A percentile compares a stretch with the other conserved stretches of the same genome.
These are phyloP conservation scores for Linderina pennispora DNA, from an alignment of 192 early-diverging fungal genomes.

Conservation along the genomic window DNA sequence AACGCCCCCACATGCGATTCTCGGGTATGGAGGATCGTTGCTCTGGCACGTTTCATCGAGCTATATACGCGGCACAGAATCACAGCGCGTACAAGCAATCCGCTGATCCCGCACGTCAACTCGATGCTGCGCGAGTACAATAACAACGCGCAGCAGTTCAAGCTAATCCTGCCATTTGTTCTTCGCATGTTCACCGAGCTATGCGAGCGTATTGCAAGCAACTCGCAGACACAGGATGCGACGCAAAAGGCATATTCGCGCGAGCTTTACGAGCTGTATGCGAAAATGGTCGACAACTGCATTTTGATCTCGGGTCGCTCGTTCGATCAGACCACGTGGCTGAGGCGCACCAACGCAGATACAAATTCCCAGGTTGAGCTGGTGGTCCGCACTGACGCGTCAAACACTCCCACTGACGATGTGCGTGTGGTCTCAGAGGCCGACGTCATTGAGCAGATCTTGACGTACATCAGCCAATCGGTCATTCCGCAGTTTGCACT, in stretches of 20 bases:
- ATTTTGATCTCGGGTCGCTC: slow-evolving; percentile 68
- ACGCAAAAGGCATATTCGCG: slow-evolving; percentile 10
- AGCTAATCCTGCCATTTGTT: slow-evolving; percentile 30
- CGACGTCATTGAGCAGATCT: slow-evolving; percentile 60
- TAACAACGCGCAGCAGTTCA: slow-evolving; percentile 16
- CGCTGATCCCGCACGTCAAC: slow-evolving; percentile 21
- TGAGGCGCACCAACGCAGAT: slow-evolving; percentile 13
- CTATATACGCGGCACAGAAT: slow-evolving; percentile 24
- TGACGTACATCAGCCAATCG: slow-evolving; percentile 14
- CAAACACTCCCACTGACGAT: not conserved
- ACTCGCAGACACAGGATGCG: slow-evolving; percentile 8
- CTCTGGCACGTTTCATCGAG: slow-evolving; percentile 32
- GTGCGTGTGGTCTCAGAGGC: slow-evolving; percentile 54
- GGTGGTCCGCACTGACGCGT: slow-evolving; percentile 4
- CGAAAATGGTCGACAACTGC: slow-evolving; percentile 61
- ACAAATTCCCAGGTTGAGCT: not conserved
- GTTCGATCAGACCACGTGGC: slow-evolving; percentile 56
- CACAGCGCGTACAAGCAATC: slow-evolving; percentile 12
- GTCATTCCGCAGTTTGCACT: slow-evolving; percentile 65
- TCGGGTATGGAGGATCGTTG: slow-evolving; percentile 17
- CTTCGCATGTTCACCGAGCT: slow-evolving; percentile 42
- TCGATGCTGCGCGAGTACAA: slow-evolving; percentile 31
- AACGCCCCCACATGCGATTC: not conserved
- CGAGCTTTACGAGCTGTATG: slow-evolving; percentile 26
- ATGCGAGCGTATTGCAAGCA: slow-evolving; percentile 24